Evolutionary conservation across 805 yeast genomes (phyloP).

Genomic region (Pichia membranifaciens): DNA sequence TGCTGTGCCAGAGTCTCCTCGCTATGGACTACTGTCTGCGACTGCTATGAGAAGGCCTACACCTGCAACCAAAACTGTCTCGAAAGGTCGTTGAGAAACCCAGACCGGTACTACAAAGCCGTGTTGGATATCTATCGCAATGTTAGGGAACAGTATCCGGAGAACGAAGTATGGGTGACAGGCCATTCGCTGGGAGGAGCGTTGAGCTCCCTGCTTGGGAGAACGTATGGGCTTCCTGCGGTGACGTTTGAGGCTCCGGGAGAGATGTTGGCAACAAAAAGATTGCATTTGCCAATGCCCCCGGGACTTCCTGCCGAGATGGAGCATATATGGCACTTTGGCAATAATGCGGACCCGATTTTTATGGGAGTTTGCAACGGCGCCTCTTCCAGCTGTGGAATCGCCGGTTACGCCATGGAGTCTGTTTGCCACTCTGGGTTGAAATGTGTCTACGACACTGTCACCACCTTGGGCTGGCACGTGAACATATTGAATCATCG

Average conservation of each 20-base stretch:
- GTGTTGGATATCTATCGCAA: constrained; percentile 69
- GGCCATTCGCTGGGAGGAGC: constrained; percentile 97
- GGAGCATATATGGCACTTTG: constrained; percentile 91
- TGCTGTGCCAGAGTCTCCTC: constrained; percentile 93
- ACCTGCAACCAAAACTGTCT: constrained; percentile 86
- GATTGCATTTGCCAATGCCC: constrained; percentile 87
- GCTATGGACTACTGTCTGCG: constrained; percentile 93
- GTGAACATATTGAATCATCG: constrained; percentile 84
- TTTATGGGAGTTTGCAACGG: constrained; percentile 97
- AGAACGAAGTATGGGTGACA: constrained; percentile 76
- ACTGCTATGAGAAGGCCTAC: constrained; percentile 77
- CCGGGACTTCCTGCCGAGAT: constrained; percentile 76
- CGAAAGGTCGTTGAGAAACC: constrained; percentile 64
- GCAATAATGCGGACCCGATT: constrained; percentile 96
- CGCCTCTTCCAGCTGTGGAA: constrained; percentile 78
- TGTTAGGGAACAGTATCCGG: constrained; percentile 62
- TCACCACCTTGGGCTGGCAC: constrained; percentile 85
- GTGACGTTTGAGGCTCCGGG: constrained; percentile 94
- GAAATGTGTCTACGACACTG: constrained; percentile 84
- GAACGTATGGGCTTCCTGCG: constrained; percentile 86
- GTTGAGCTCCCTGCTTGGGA: constrained; percentile 68
- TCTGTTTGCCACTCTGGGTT: constrained; percentile 89
- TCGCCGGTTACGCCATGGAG: constrained; percentile 97
- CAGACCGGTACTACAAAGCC: constrained; percentile 80
- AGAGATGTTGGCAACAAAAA: constrained; percentile 71